Evolutionary conservation across 2,329 filamentous ascomycete species (phyloP), one percentile per base, ranked within the genome.

Genomic region (Chalaropsis thielavioides): DNA sequence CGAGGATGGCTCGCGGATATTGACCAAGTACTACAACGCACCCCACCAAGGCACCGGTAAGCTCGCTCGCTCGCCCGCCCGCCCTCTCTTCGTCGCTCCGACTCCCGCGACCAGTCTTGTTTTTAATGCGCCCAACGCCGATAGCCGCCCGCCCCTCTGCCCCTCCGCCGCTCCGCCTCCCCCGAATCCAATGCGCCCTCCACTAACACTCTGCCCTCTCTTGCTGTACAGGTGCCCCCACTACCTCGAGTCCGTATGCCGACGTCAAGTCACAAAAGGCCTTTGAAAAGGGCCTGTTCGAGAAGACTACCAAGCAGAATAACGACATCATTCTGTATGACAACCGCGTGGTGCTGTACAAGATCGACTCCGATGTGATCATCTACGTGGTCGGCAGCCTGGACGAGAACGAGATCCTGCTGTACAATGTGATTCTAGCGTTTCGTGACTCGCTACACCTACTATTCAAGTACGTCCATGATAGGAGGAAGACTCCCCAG

Each of bases 291-390:
- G 94, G 92, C 5, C 83, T 99, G 46, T 79, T 96, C 67, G 87
- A 96, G 72, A 97, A 99, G 82, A 97, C 94, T 17, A 87, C 89
- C 70, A 99, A 97, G 81, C 90, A 95, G 78, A 92, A 85, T 15
- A 90, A 88, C 71, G 94, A 97, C 78, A 94, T 99, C 71, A 95
- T 99, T 71, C 84, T 99, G 65, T 97, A 96, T 78, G 94, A 99
- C 77, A 95, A 95, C 78, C 85, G 90, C 72, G 88, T 99, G 68
- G 90, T 97, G 64, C 87, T 97, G 63, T 99, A 96, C 81, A 99
- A 99, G 84, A 88, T 88, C 79, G 94, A 99, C 80, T 91, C 89
- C 71, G 94, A 99, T 75, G 89, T 97, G 66, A 96, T 96, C 88
- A 84, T 85, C 73, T 97, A 97, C 74, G 88, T 97, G 31, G 89